A percentile compares a stretch with the other conserved stretches of the same genome.
Conservation (phyloP, 768 basidiomycete genomes). For the Rhizopogon salebrosus region DNA sequence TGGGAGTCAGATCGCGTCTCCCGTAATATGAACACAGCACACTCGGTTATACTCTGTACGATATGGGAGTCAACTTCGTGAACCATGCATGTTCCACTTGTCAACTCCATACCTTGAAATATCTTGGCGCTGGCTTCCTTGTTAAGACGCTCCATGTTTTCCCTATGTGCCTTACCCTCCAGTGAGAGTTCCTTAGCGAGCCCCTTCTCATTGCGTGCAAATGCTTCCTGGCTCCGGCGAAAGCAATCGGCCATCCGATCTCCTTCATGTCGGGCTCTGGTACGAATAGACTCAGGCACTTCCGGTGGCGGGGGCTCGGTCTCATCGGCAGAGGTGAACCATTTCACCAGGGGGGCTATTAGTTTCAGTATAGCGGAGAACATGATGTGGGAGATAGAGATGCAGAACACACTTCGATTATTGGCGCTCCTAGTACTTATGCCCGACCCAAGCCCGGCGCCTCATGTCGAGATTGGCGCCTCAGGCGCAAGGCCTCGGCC, state of each 20-base stretch:
- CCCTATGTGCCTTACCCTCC: slow-evolving; percentile 70
- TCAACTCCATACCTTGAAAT: slow-evolving; percentile 53
- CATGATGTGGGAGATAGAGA: too few species aligned
- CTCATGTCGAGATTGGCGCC: too few species aligned
- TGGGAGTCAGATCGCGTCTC: not conserved
- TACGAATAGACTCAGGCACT: slow-evolving; percentile 54
- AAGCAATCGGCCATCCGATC: slow-evolving; percentile 65
- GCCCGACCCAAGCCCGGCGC: too few species aligned
- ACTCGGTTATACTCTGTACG: slow-evolving; percentile 3
- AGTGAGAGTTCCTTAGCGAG: slow-evolving; percentile 70
- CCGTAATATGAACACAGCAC: not conserved
- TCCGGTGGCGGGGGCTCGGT: too few species aligned
- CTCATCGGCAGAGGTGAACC: too few species aligned
- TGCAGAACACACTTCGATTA: too few species aligned
- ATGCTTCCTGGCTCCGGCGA: slow-evolving; percentile 64
- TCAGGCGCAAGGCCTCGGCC: too few species aligned
- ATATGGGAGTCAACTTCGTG: not conserved
- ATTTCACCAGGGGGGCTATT: too few species aligned
- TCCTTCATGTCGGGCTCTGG: slow-evolving; percentile 66
- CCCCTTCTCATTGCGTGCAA: slow-evolving; percentile 60
- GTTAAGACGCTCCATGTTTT: slow-evolving; percentile 68
- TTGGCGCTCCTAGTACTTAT: too few species aligned
- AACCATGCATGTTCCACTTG: not conserved
- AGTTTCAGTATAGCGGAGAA: too few species aligned
- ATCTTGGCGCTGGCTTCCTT: slow-evolving; percentile 79